Conservation (phyloP, 75 land plant genomes). For the Isoetes taiwanensis region DNA sequence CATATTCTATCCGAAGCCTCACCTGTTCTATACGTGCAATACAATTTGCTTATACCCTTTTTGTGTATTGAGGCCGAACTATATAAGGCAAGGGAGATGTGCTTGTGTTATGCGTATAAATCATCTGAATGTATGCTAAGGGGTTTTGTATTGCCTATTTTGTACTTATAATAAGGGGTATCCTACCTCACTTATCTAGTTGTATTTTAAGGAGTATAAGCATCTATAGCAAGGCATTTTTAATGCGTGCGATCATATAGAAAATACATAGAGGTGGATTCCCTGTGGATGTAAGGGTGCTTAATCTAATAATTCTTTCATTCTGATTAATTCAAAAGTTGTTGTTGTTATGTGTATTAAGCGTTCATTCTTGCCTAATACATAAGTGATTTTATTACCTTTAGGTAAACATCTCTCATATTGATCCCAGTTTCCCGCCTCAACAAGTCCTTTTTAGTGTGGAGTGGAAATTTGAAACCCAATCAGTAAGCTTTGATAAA, state of each 20-base stretch:
- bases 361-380: background rate
- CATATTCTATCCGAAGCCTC: conserved; percentile 67
- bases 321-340: background rate
- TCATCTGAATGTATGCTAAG: no score
- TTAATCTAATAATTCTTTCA: background rate
- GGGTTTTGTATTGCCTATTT: no score
- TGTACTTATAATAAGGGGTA: no score
- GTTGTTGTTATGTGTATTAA: background rate
- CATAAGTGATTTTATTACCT: background rate
- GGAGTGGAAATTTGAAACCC: conserved; percentile 9
- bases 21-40: conserved; percentile 50
- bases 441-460: conserved; percentile 69
- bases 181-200: no score
- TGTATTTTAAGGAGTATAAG: no score
- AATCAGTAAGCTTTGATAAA: conserved; percentile 1
- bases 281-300: background rate
- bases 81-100: no score
- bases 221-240: no score
- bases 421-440: background rate
- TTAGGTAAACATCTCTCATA: no score
- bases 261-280: no score
- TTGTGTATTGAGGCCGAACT: background rate
- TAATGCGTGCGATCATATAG: no score
- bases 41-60: background rate
- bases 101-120: no score